These are phyloP conservation scores for Arthrobotrys megalospora DNA, from an alignment of 2,329 filamentous ascomycete species.

Conservation along the genomic window DNA sequence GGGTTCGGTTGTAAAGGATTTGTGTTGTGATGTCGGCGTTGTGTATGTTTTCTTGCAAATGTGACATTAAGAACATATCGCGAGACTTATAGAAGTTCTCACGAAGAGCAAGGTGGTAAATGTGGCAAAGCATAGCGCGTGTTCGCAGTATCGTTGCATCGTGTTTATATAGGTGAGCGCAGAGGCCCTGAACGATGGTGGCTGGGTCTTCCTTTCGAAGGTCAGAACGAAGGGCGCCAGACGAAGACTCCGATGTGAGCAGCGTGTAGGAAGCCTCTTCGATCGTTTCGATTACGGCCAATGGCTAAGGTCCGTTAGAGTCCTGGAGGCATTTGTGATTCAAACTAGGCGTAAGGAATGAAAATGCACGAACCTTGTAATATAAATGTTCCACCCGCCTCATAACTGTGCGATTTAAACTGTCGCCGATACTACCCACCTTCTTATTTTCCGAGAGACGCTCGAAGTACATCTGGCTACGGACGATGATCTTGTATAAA, in stretches of 20 bases:
- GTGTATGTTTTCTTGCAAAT: conserved; percentile 95
- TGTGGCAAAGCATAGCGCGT: conserved; percentile 96
- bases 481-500: conserved; percentile 93
- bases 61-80: conserved; percentile 99
- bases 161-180: conserved; percentile 93
- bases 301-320: conserved; percentile 30
- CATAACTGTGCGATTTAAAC: conserved; percentile 92
- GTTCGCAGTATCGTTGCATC: conserved; percentile 91
- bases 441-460: conserved; percentile 78
- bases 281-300: conserved; percentile 56
- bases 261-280: conserved; percentile 36
- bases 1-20: conserved; percentile 97
- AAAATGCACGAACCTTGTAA: conserved; percentile 80
- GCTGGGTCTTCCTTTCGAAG: conserved; percentile 36
- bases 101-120: conserved; percentile 97
- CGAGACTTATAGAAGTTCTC: conserved; percentile 98
- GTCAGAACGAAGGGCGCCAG: conserved; percentile 65
- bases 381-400: conserved; percentile 96
- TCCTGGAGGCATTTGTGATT: conserved; percentile 2
- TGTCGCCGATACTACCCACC: conserved; percentile 81
- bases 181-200: conserved; percentile 75
- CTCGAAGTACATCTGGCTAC: conserved; percentile 90
- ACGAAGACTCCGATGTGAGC: conserved; percentile 77
- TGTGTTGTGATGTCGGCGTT: conserved; percentile 98
- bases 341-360: neutral